These are phyloP conservation scores for Leishmania martiniquensis DNA, from an alignment of 208 protist species.

Conservation along the genomic window DNA sequence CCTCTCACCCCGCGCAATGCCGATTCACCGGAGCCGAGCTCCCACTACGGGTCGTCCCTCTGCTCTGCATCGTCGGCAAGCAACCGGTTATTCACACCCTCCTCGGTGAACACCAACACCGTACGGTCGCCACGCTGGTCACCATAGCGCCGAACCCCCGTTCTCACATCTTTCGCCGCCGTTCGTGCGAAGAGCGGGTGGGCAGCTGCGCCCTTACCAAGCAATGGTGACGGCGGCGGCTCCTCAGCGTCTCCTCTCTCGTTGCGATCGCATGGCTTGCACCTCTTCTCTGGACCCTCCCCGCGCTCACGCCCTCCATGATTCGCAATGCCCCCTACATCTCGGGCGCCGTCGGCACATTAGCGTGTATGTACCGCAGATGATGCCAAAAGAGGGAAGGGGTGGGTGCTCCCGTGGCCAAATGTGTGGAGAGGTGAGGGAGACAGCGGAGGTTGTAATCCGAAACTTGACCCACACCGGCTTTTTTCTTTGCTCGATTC, in stretches of 20 bases:
- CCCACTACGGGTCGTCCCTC: conserved; percentile 17
- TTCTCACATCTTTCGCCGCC: neutral
- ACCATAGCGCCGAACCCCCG: neutral
- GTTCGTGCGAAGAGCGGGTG: neutral
- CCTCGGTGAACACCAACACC: conserved; percentile 6
- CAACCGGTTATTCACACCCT: conserved; percentile 22
- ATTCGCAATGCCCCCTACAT: neutral
- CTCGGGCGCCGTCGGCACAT: neutral
- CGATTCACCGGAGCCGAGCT: conserved; percentile 12
- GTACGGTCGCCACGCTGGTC: conserved; percentile 3
- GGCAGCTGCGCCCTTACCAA: neutral
- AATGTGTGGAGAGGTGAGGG: neutral
- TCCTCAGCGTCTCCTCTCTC: neutral
- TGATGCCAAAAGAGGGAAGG: neutral
- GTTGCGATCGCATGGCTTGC: neutral
- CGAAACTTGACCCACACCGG: neutral
- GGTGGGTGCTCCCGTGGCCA: neutral
- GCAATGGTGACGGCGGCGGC: neutral
- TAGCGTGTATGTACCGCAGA: neutral
- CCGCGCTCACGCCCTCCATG: neutral
- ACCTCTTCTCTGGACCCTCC: neutral
- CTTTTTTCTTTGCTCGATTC: neutral
- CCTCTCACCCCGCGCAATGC: conserved; percentile 33
- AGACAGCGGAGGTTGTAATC: neutral
- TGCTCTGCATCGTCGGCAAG: conserved; percentile 24